Evolutionary conservation across 2,329 filamentous ascomycete species (phyloP).

Genomic region (Monosporascus cannonballus): DNA sequence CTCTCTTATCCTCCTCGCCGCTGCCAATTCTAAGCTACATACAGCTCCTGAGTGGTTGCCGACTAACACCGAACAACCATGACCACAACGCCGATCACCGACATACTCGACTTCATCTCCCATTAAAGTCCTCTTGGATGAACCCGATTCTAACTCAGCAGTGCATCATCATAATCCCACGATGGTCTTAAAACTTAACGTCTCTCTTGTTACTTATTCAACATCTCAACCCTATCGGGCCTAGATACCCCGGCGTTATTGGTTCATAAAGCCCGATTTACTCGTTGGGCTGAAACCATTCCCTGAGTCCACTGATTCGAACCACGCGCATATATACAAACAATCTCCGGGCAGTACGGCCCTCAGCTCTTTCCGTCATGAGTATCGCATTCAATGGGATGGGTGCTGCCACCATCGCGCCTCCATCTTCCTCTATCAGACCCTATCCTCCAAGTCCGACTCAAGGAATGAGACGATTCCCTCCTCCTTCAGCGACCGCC

Average conservation of each 20-base stretch:
- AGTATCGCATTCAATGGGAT: constrained; percentile 24
- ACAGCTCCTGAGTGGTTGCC: not conserved
- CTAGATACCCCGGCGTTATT: not conserved
- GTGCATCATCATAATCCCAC: not conserved
- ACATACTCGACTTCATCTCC: not conserved
- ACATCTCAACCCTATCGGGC: not conserved
- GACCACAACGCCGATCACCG: not conserved
- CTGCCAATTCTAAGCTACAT: too few relatives aligned
- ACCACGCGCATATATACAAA: constrained; percentile 6
- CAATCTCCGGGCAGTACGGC: not conserved
- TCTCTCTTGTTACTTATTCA: not conserved
- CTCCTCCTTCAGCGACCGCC: constrained; percentile 21
- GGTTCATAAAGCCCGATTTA: not conserved
- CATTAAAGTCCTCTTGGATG: not conserved
- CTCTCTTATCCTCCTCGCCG: not conserved
- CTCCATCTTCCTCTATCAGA: constrained; percentile 20
- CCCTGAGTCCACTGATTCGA: constrained; percentile 9
- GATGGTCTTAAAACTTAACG: not conserved
- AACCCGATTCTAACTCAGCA: not conserved
- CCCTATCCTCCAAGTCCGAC: constrained; percentile 20
- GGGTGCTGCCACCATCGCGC: constrained; percentile 22
- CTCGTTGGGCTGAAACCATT: constrained; percentile 11
- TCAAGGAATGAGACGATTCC: constrained; percentile 22
- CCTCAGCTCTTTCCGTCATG: constrained; percentile 12
- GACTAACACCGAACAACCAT: not conserved